Evolutionary conservation across 805 yeast genomes (phyloP).

Genomic region (Suhomyces kilbournensis): DNA sequence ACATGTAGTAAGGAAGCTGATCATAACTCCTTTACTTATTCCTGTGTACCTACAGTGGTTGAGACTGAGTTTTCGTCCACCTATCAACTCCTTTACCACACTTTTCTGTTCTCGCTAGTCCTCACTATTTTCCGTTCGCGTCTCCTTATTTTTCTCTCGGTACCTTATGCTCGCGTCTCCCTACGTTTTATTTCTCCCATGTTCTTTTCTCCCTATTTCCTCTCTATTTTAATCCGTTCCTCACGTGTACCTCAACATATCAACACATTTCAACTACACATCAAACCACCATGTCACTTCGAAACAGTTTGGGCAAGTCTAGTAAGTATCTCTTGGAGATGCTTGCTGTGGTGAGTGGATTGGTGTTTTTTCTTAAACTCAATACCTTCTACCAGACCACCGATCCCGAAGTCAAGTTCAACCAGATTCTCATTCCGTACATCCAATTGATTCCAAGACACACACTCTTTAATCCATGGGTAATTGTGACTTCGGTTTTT

Average conservation of each 20-base stretch:
- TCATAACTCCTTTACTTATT: no score
- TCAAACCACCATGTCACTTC: conserved; percentile 2
- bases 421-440: conserved; percentile 49
- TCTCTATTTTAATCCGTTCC: background rate
- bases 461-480: conserved; percentile 61
- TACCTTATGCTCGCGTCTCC: no score
- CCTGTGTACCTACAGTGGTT: no score
- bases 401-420: conserved; percentile 19
- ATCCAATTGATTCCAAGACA: conserved; percentile 63
- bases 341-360: conserved; percentile 37
- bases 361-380: conserved; percentile 42
- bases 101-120: no score
- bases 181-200: no score
- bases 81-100: no score
- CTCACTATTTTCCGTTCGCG: no score
- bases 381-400: conserved; percentile 21
- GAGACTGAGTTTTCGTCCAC: no score
- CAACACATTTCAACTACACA: background rate
- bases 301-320: conserved; percentile 40
- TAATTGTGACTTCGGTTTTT: conserved; percentile 59
- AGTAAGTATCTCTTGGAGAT: conserved; percentile 44
- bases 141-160: no score
- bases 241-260: background rate
- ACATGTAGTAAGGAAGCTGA: no score
- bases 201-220: background rate